A percentile compares a stretch with the other conserved stretches of the same genome.
These are phyloP conservation scores for Paecilomyces sp. DNA, from an alignment of 2,329 filamentous ascomycete genomes.

Conservation along the genomic window DNA sequence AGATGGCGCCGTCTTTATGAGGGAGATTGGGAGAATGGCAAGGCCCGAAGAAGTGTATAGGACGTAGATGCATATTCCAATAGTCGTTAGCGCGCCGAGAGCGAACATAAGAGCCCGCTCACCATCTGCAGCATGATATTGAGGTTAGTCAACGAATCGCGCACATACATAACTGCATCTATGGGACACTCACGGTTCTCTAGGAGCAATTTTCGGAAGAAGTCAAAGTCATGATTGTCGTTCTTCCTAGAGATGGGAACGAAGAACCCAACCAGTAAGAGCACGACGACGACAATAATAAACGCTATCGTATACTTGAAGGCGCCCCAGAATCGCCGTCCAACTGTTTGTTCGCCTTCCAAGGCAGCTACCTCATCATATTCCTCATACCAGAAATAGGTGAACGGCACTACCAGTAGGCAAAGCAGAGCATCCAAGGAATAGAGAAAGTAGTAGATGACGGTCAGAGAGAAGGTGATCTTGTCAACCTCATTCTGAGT, in stretches of 20 bases:
- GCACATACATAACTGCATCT: not conserved
- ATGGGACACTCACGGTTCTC: constrained; percentile 60
- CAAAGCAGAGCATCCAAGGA: constrained; percentile 86
- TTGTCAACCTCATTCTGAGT: constrained; percentile 70
- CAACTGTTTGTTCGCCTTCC: constrained; percentile 64
- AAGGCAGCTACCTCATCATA: constrained; percentile 87
- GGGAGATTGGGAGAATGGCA: constrained; percentile 77
- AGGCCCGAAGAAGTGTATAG: constrained; percentile 85
- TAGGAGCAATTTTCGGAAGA: constrained; percentile 75
- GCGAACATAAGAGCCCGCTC: constrained; percentile 89
- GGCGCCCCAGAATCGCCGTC: constrained; percentile 70
- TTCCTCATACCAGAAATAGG: constrained; percentile 98
- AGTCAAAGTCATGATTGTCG: constrained; percentile 70
- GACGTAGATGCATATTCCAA: constrained; percentile 79
- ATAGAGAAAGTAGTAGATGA: constrained; percentile 91
- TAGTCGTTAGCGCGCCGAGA: constrained; percentile 76
- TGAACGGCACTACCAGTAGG: constrained; percentile 82
- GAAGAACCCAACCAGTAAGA: constrained; percentile 93
- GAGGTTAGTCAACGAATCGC: constrained; percentile 2
- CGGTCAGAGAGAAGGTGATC: constrained; percentile 72
- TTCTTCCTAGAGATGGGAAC: constrained; percentile 69
- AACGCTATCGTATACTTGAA: constrained; percentile 88
- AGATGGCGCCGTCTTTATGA: constrained; percentile 86
- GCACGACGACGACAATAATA: constrained; percentile 61
- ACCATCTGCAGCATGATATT: constrained; percentile 49